These are phyloP conservation scores for Tieghemiomyces parasiticus DNA, from an alignment of 192 early-diverging fungal genomes.

Conservation along the genomic window DNA sequence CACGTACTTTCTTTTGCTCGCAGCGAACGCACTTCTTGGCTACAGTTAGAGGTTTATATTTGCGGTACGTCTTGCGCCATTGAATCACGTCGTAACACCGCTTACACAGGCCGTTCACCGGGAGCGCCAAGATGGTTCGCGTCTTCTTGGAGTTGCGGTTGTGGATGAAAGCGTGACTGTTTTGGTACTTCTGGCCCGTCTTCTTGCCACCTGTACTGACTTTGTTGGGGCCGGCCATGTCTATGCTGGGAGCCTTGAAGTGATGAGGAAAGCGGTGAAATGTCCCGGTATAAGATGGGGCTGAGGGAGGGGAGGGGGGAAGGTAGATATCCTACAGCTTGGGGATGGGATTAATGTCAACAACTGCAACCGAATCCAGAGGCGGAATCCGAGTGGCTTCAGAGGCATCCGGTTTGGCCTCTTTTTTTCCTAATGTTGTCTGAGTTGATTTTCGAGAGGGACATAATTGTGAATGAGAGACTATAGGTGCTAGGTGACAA, in stretches of 20 bases:
- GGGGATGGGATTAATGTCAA: background rate
- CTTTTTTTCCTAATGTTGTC: background rate
- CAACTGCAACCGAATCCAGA: too few relatives aligned
- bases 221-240: conserved; percentile 16
- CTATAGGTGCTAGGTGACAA: background rate
- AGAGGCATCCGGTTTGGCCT: background rate
- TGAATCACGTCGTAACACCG: conserved; percentile 58
- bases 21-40: conserved; percentile 70
- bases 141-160: conserved; percentile 77
- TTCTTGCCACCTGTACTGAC: conserved; percentile 42
- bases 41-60: conserved; percentile 91
- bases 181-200: conserved; percentile 76
- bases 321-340: background rate
- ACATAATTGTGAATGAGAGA: background rate
- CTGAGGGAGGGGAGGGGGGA: background rate
- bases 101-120: conserved; percentile 65
- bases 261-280: background rate
- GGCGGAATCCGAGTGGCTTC: background rate
- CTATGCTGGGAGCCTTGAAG: background rate
- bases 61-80: conserved; percentile 85
- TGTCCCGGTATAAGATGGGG: background rate
- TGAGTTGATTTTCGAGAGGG: background rate
- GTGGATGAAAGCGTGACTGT: conserved; percentile 68
- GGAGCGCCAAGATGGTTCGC: conserved; percentile 54
- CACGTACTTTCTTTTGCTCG: conserved; percentile 65